phyloP scores from a whole-genome alignment of 2,329 filamentous ascomycete genomes.

The Nemania bipapillata region DNA sequence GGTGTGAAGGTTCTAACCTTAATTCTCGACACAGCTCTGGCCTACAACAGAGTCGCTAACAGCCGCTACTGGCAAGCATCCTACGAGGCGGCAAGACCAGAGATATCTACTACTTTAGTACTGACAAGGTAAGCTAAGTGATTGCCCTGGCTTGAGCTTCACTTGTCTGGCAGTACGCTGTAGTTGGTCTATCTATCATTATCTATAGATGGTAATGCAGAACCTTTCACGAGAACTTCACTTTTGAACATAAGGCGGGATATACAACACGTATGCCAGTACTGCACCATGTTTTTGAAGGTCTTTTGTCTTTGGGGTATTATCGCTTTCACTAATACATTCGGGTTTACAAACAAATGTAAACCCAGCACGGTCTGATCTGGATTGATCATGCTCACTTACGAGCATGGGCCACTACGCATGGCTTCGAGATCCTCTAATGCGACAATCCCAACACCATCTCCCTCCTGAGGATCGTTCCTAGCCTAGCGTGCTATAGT shows the following conservation, averaged over 20 bases:
- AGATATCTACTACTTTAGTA: too few species aligned
- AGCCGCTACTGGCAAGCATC: too few species aligned
- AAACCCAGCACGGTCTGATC: not conserved
- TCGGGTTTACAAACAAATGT: not conserved
- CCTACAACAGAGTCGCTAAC: too few species aligned
- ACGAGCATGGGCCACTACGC: not conserved
- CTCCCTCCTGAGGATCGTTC: not conserved
- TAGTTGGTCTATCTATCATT: not conserved
- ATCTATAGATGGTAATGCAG: not conserved
- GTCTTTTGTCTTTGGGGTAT: not conserved
- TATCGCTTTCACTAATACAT: not conserved
- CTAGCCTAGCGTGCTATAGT: not conserved
- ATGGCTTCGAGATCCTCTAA: not conserved
- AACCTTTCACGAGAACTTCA: not conserved
- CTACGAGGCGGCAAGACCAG: too few species aligned
- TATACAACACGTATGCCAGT: not conserved
- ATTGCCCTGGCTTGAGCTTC: too few species aligned
- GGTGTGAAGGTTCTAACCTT: too few species aligned
- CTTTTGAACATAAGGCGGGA: not conserved
- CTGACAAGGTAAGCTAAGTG: too few species aligned
- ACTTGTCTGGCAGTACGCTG: too few species aligned
- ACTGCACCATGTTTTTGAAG: not conserved
- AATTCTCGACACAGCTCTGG: too few species aligned
- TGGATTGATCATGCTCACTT: not conserved
- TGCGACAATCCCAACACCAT: not conserved